phyloP scores from a whole-genome alignment of 2,329 filamentous ascomycete species.

The Chaetomiaceae sp. region DNA sequence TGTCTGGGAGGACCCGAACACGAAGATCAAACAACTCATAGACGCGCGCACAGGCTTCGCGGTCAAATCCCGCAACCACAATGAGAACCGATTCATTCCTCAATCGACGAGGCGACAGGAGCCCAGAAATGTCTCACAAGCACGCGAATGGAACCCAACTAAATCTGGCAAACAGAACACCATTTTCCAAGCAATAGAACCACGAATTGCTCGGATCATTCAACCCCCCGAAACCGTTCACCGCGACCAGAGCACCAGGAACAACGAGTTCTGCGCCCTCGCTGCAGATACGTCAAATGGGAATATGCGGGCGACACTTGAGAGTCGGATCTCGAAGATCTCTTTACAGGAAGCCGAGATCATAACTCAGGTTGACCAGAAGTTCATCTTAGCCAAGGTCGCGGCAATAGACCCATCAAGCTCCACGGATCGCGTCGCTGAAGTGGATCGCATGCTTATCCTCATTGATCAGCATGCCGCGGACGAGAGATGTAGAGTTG shows the following conservation, averaged over 20 bases:
- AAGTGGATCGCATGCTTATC: constrained; percentile 48
- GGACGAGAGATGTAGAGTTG: constrained; percentile 80
- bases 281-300: constrained; percentile 19
- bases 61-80: constrained; percentile 22
- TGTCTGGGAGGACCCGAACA: constrained; percentile 59
- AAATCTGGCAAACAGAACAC: constrained; percentile 53
- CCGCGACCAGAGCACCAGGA: constrained; percentile 21
- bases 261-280: constrained; percentile 8
- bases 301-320: constrained; percentile 26
- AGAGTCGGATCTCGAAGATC: constrained; percentile 56
- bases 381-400: constrained; percentile 78
- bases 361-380: constrained; percentile 79
- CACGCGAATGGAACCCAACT: constrained; percentile 27
- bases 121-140: background rate
- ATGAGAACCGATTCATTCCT: constrained; percentile 48
- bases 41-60: constrained; percentile 53
- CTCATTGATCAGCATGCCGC: constrained; percentile 93
- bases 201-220: constrained; percentile 41
- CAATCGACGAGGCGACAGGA: background rate
- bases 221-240: constrained; percentile 31
- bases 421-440: background rate
- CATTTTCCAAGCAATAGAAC: constrained; percentile 55
- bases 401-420: constrained; percentile 25
- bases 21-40: constrained; percentile 47
- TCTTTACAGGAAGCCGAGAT: constrained; percentile 58